Percentiles rank a stretch among this genome's conserved stretches.
phyloP scores from a whole-genome alignment of 83 land plant genomes.

The Thuja plicata region DNA sequence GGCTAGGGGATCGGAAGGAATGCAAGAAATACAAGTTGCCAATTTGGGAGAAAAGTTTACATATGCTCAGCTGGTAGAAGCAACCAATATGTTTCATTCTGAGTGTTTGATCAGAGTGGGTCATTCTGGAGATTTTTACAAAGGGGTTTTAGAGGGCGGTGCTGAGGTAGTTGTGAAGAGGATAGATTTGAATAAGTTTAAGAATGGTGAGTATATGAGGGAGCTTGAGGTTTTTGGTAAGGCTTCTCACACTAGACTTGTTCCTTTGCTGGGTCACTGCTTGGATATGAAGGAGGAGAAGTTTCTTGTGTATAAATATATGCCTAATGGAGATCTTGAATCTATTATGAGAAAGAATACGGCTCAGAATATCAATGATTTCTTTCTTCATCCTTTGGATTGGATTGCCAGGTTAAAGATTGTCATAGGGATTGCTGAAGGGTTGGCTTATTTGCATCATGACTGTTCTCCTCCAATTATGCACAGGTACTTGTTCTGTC shows the following conservation, averaged over 20 bases:
- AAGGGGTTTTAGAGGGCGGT: slow-evolving; percentile 21
- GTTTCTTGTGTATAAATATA: slow-evolving; percentile 35
- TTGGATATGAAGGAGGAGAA: slow-evolving; percentile 25
- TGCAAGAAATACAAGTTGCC: not conserved
- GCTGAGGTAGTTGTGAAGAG: slow-evolving; percentile 32
- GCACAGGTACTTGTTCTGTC: slow-evolving; percentile 23
- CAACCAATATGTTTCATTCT: slow-evolving; percentile 21
- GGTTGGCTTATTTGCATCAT: slow-evolving; percentile 30
- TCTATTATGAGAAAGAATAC: slow-evolving; percentile 19
- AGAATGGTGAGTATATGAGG: slow-evolving; percentile 15
- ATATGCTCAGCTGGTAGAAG: slow-evolving; percentile 18
- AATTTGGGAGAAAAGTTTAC: slow-evolving; percentile 28
- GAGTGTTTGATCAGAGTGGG: slow-evolving; percentile 23
- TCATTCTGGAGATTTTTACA: slow-evolving; percentile 39
- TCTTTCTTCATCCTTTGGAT: slow-evolving; percentile 23
- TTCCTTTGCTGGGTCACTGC: slow-evolving; percentile 39
- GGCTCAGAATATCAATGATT: not conserved
- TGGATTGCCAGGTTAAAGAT: slow-evolving; percentile 45
- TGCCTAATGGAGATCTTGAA: slow-evolving; percentile 44
- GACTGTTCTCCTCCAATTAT: slow-evolving; percentile 34
- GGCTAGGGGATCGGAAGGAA: not conserved
- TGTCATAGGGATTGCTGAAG: slow-evolving; percentile 39
- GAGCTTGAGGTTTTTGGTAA: slow-evolving; percentile 35
- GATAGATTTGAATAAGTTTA: slow-evolving; percentile 19
- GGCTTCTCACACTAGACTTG: slow-evolving; percentile 33